phyloP scores from a whole-genome alignment of 352 stramenopile species.

The Pythium coloratum region DNA sequence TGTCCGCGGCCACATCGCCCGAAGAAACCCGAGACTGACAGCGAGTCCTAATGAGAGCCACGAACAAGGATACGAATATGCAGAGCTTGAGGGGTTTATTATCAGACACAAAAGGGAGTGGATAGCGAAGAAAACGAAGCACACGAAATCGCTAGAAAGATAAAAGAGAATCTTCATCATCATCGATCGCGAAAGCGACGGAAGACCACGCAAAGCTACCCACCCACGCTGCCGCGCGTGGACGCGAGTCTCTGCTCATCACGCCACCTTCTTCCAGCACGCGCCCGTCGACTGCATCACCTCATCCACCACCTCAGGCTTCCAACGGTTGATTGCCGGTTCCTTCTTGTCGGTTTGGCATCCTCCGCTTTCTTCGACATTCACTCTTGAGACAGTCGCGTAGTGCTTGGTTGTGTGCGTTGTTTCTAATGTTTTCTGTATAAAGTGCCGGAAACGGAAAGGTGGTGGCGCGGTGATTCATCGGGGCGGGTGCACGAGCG shows the following conservation, averaged over 20 bases:
- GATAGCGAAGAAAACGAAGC: conserved; percentile 49
- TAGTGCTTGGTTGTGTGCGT: conserved; percentile 5
- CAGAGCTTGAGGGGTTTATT: conserved; percentile 41
- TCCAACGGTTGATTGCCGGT: conserved; percentile 3
- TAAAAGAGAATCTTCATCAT: conserved; percentile 30
- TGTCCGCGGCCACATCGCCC: conserved; percentile 21
- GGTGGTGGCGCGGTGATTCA: background rate
- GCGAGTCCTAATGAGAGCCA: background rate
- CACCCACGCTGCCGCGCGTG: conserved; percentile 2
- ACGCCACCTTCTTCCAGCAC: conserved; percentile 2
- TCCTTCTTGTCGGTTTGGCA: conserved; percentile 33
- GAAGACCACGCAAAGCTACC: conserved; percentile 2
- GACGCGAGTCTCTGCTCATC: conserved; percentile 1
- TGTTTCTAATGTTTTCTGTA: conserved; percentile 18
- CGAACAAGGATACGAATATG: background rate
- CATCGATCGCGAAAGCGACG: conserved; percentile 8
- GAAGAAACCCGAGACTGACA: conserved; percentile 3
- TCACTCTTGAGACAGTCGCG: conserved; percentile 18
- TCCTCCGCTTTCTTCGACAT: conserved; percentile 43
- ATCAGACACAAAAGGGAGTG: conserved; percentile 54
- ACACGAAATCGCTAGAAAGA: conserved; percentile 37
- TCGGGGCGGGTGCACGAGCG: conserved; percentile 6
- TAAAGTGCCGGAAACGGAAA: conserved; percentile 2
- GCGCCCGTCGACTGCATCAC: conserved; percentile 4
- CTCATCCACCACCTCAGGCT: background rate